phyloP scores from a whole-genome alignment of 140 eudicot genomes.

The Eryngium alpinum region DNA sequence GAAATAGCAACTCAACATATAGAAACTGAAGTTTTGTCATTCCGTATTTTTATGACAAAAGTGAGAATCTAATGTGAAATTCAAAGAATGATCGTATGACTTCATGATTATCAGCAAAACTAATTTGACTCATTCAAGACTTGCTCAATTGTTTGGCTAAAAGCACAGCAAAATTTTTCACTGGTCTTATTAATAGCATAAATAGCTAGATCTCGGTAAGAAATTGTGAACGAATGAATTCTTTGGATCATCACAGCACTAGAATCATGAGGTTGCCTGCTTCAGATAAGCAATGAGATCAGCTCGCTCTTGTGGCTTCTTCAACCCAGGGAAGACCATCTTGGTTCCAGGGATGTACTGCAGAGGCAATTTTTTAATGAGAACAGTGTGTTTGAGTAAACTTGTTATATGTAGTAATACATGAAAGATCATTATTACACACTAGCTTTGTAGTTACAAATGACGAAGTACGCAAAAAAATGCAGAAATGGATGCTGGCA shows the following conservation, averaged over 20 bases:
- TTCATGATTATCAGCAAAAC: not conserved
- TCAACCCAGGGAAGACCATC: constrained; percentile 70
- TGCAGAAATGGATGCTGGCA: not conserved
- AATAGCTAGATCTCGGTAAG: not conserved
- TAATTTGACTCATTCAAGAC: not conserved
- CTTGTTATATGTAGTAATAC: no score
- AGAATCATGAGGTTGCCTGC: not conserved
- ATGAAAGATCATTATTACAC: not conserved
- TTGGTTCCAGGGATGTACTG: constrained; percentile 66
- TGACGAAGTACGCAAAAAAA: not conserved
- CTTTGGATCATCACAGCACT: not conserved
- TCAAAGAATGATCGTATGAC: not conserved
- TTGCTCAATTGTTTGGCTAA: not conserved
- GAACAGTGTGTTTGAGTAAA: not conserved
- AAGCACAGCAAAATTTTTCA: not conserved
- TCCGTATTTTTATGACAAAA: not conserved
- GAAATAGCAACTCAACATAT: no score
- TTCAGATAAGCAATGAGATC: constrained; percentile 59
- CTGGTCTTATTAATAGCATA: not conserved
- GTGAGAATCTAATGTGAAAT: not conserved
- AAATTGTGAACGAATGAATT: not conserved
- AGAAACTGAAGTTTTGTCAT: not conserved
- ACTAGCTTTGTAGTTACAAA: not conserved
- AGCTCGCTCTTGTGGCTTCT: constrained; percentile 61
- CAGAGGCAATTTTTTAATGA: not conserved